Evolutionary conservation across 805 yeast species (phyloP).

Genomic region (Myxozyma monticola): DNA sequence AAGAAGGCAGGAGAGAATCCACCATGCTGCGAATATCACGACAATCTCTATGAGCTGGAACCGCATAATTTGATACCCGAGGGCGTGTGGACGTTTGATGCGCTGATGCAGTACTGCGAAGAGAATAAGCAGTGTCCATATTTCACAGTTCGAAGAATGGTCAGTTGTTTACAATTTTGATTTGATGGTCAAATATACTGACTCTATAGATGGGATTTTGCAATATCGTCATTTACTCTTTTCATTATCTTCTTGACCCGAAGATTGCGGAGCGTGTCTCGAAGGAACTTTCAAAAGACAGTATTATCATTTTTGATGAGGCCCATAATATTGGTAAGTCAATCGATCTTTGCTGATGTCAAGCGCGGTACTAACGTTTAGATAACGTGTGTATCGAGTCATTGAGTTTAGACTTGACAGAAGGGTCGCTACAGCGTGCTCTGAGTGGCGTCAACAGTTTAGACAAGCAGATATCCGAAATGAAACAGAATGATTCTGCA

Average conservation of each 20-base stretch:
- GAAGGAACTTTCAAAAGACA: conserved; percentile 83
- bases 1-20: conserved; percentile 60
- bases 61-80: conserved; percentile 87
- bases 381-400: conserved; percentile 97
- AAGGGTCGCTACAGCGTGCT: conserved; percentile 82
- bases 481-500: conserved; percentile 77
- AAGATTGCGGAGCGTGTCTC: conserved; percentile 96
- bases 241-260: conserved; percentile 94
- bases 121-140: conserved; percentile 87
- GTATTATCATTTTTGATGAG: conserved; percentile 94
- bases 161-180: conserved; percentile 45
- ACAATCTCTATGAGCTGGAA: conserved; percentile 79
- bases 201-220: conserved; percentile 52
- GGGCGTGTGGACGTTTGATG: conserved; percentile 94
- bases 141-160: conserved; percentile 97
- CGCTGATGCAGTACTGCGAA: conserved; percentile 73
- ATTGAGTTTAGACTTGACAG: conserved; percentile 84
- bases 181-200: no score
- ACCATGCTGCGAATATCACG: conserved; percentile 83
- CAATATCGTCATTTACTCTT: conserved; percentile 91
- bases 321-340: conserved; percentile 85
- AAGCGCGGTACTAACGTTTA: neutral
- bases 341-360: no score
- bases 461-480: conserved; percentile 78
- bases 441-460: conserved; percentile 81